Evolutionary conservation across 371 early-diverging fungal species (phyloP), one percentile per base, ranked within the genome.

Genomic region (Nosema muscidifuracis): DNA sequence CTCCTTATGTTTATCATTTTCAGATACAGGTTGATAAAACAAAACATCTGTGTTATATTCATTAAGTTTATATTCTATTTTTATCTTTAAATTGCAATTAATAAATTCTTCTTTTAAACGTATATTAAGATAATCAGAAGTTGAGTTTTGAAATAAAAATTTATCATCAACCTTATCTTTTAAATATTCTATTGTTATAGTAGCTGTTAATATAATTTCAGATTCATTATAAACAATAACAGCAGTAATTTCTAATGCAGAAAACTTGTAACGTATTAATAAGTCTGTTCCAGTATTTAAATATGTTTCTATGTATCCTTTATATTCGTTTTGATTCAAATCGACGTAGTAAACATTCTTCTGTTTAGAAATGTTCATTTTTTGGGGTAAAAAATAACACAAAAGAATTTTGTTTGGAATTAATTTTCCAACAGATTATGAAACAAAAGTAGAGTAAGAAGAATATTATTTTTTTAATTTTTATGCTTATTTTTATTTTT

Each of bases 311-410:
- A 65, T 31, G 60, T 75, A 79, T 30, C 79, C 75, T 50, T 50
- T 34, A 38, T 34, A 75, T 31, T 68, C 15, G 1, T 71, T 40
- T 40, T 72, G 67, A 0, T 60, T n/a, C 16, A 70, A 2, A 65
- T 75, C 73, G 1, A 79, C 13, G 34, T 64, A 79, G 61, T 72
- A 79, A 26, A 75, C 71, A 65, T 75, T 79, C 42, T 50, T 75
- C 51, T 79, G 79, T 18, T 65, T 50, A 28, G 10, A 33, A 44
- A 79, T 61, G 53, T 51, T 75, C 71, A 75, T 72, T 50, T 68
- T 66, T 55, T 34, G 55, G 65, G 67, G 55, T 36, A 34, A 51
- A 34, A 38, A 38, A 26, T 28, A 38, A 33, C 13, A 22, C 13
- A 66, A 66, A 51, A 36, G 47, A 53, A 66, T 53, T 53, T 66